Conservation (phyloP, 768 basidiomycete genomes). For the Scleroderma bovista region DNA sequence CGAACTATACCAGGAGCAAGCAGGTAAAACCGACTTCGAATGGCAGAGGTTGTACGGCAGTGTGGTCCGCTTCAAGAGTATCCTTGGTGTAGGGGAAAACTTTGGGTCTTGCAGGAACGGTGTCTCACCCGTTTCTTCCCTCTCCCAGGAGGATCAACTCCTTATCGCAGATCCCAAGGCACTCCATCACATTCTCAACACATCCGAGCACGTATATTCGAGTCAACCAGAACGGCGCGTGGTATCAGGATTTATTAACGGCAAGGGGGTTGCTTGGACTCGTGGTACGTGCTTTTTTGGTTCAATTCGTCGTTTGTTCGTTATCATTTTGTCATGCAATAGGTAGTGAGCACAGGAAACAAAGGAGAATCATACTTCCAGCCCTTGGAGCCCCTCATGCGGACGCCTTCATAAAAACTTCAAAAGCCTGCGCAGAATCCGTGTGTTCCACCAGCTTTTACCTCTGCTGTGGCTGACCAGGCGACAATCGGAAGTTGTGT, state of each 20-base stretch:
- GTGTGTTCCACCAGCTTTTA: not conserved
- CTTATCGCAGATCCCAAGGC: conserved; percentile 2
- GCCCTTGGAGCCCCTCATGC: conserved; percentile 48
- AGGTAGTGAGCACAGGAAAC: conserved; percentile 38
- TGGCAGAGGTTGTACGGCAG: conserved; percentile 14
- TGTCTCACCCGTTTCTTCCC: not conserved
- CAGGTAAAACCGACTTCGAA: conserved; percentile 12
- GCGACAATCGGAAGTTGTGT: conserved; percentile 22
- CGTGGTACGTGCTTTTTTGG: conserved; percentile 24
- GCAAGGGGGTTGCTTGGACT: conserved; percentile 31
- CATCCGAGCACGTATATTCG: conserved; percentile 1
- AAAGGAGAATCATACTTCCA: conserved; percentile 48
- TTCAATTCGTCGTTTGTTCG: not conserved
- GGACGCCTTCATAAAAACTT: conserved; percentile 45
- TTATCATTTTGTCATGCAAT: not conserved
- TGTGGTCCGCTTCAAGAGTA: conserved; percentile 11
- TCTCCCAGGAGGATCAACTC: conserved; percentile 4
- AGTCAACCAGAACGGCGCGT: conserved; percentile 4
- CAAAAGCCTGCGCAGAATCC: conserved; percentile 24
- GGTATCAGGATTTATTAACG: conserved; percentile 7
- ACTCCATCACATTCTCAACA: conserved; percentile 1
- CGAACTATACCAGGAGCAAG: conserved; percentile 10
- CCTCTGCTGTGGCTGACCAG: not conserved
- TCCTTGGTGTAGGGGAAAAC: conserved; percentile 6
- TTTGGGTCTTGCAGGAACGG: not conserved